phyloP scores from a whole-genome alignment of 1,284 basidiomycete species.

The Rhodotorula mucilaginosa region DNA sequence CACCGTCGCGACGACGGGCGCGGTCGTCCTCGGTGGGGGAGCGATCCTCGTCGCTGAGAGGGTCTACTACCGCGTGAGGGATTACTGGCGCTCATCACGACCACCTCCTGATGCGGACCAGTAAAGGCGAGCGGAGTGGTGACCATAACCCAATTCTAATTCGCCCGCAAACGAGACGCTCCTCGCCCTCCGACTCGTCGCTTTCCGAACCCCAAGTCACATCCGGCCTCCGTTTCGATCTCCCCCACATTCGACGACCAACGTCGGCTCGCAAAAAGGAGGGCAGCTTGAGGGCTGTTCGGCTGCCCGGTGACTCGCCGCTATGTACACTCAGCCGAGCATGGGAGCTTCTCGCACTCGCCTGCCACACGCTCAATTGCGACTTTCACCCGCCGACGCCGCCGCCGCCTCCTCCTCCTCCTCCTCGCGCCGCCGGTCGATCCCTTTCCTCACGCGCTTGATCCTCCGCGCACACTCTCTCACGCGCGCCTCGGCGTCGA shows the following conservation, averaged over 20 bases:
- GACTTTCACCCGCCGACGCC: neutral
- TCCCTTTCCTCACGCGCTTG: constrained; percentile 9
- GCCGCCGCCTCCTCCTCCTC: neutral
- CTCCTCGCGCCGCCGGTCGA: neutral
- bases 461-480: constrained; percentile 15
- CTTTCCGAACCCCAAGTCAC: too few relatives aligned
- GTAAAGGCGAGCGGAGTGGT: neutral
- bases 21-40: constrained; percentile 17
- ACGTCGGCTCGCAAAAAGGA: too few relatives aligned
- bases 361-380: neutral
- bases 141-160: neutral
- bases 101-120: neutral
- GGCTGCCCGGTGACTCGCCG: too few relatives aligned
- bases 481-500: constrained; percentile 14
- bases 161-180: neutral
- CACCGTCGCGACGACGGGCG: constrained; percentile 5
- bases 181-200: too few relatives aligned
- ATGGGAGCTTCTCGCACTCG: too few relatives aligned
- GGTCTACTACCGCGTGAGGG: neutral
- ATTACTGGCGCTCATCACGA: neutral
- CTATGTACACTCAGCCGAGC: too few relatives aligned
- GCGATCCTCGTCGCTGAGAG: constrained; percentile 15
- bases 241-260: neutral
- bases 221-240: too few relatives aligned
- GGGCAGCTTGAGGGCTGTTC: too few relatives aligned